These are phyloP conservation scores for Aspergillus pseudotamarii DNA, from an alignment of 2,329 filamentous ascomycete species.

Conservation along the genomic window DNA sequence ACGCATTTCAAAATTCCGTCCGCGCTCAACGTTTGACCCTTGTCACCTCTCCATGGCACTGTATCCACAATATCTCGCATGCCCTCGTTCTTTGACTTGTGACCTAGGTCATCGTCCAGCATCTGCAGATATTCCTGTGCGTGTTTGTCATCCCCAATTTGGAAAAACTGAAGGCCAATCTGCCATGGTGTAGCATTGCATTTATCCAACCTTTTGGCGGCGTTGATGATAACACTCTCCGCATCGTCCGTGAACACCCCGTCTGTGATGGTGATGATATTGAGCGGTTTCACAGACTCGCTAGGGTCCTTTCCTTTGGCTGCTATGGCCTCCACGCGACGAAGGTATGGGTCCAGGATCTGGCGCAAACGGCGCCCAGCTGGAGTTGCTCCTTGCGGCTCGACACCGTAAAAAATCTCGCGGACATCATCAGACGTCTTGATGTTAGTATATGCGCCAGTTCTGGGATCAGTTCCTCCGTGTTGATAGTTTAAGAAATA, in stretches of 20 bases:
- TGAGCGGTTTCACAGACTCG: conserved; percentile 70
- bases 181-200: conserved; percentile 72
- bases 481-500: conserved; percentile 79
- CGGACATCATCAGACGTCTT: conserved; percentile 60
- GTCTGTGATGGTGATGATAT: conserved; percentile 92
- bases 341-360: conserved; percentile 75
- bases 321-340: conserved; percentile 51
- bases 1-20: conserved; percentile 80
- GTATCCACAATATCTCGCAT: conserved; percentile 92
- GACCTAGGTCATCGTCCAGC: conserved; percentile 72
- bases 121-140: conserved; percentile 68
- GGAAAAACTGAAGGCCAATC: conserved; percentile 93
- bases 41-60: conserved; percentile 66
- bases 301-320: conserved; percentile 35
- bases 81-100: conserved; percentile 39
- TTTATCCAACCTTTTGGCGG: conserved; percentile 65
- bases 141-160: conserved; percentile 73
- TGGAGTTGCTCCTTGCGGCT: conserved; percentile 69
- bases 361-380: conserved; percentile 71
- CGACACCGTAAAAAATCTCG: conserved; percentile 69
- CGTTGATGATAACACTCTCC: conserved; percentile 66
- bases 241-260: conserved; percentile 80
- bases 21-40: conserved; percentile 59
- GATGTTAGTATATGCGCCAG: conserved; percentile 67
- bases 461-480: conserved; percentile 41